Base-by-base conservation (phyloP, 163 green algal species). In the Prototheca cutis region DNA sequence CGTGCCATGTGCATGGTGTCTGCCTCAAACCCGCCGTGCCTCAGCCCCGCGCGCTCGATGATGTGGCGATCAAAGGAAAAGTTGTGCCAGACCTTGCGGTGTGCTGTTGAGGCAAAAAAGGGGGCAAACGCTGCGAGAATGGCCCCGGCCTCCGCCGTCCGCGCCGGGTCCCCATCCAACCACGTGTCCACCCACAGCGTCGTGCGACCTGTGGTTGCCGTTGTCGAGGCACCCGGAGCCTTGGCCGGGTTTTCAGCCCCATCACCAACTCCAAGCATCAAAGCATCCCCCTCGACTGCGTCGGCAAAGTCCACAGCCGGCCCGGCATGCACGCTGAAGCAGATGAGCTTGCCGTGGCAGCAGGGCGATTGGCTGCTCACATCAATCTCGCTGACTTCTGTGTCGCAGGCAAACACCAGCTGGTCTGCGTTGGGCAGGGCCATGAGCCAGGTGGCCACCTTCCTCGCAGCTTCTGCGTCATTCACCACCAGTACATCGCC, bases 1-100 rank as follows among this genome's bases (percentile, higher is more conserved):
- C 91, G 79, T n/a, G 91, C 90, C 90, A 98, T 96, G 82, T 98
- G 91, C 80, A 98, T 88, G 1, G 91, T 98, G 78, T 98, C 91
- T 2, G 69, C 91, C n/a, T 33, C 70, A 71, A 98, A 96, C 34
- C 91, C 91, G 4, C 31, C 53, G 27, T 88, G 78, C 27, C 31
- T 23, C 32, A 77, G 21, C 31, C 67, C 58, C 24, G 65, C 47
- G 28, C 72, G 69, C 48, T 72, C 66, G 53, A 84, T 58, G 30
- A 97, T 88, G 73, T 97, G 91, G 2, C 88, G 82, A 75, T 98
- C 91, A 62, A 98, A 98, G 32, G 82, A 81, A 70, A 97, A 98
- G 74, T 98, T 98, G 80, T 96, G 89, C 90, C 90, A 97, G 30
- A 96, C 82, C 68, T 94, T 92, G 49, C 72, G 70, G 31, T 79